phyloP scores from a whole-genome alignment of 306 rosid species.

The Lotus japonicus region DNA sequence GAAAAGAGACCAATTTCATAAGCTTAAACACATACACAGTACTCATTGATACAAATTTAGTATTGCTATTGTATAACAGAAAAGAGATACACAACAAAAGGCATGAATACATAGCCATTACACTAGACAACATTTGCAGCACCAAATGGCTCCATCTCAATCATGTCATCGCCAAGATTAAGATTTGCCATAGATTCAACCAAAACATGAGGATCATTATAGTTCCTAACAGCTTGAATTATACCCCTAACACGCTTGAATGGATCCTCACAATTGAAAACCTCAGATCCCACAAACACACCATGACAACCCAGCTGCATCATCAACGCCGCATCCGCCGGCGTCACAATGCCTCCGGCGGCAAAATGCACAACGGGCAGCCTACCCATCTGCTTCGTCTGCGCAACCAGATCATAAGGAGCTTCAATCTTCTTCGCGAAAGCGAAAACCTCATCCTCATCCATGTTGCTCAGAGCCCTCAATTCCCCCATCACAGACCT shows the following conservation, averaged over 20 bases:
- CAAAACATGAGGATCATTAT: conserved; percentile 55
- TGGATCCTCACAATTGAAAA: conserved; percentile 45
- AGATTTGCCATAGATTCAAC: conserved; percentile 36
- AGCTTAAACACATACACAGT: background rate
- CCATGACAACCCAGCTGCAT: conserved; percentile 90
- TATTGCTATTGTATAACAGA: background rate
- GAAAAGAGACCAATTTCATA: background rate
- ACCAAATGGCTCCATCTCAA: conserved; percentile 27
- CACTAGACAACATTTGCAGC: background rate
- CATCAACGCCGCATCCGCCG: conserved; percentile 82
- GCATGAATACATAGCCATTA: background rate
- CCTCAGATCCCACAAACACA: conserved; percentile 49
- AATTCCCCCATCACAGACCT: conserved; percentile 58
- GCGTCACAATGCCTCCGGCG: conserved; percentile 72
- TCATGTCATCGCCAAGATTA: conserved; percentile 42
- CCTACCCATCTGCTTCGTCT: conserved; percentile 57
- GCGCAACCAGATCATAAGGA: conserved; percentile 67
- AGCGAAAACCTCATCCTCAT: conserved; percentile 65
- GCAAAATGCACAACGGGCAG: conserved; percentile 67
- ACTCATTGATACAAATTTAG: conserved; percentile 1
- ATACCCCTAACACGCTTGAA: conserved; percentile 53
- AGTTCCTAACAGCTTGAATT: conserved; percentile 50
- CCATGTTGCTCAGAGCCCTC: conserved; percentile 56
- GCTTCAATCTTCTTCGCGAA: conserved; percentile 56
- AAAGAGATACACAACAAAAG: background rate